A percentile compares a stretch with the other conserved stretches of the same genome.
These are phyloP conservation scores for Wallacemonas sp. DNA, from an alignment of 208 protist genomes.

Conservation along the genomic window DNA sequence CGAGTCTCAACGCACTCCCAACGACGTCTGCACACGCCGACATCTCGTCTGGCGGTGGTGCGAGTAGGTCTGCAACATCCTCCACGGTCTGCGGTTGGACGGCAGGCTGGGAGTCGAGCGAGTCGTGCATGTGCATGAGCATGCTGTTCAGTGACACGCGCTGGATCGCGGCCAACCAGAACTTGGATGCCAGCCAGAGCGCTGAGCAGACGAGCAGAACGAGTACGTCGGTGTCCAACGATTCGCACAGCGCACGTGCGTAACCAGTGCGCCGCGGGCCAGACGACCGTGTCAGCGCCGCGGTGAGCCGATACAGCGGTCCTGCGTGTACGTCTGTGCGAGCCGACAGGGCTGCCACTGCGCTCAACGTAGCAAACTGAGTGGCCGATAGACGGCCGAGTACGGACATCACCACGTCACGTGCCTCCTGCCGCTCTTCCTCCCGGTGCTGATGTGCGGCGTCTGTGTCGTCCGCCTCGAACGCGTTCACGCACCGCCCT, in stretches of 20 bases:
- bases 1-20: neutral
- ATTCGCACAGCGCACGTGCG: neutral
- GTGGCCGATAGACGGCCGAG: too few relatives aligned
- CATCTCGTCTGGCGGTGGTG: neutral
- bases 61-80: neutral
- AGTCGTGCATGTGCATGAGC: slow-evolving; percentile 15
- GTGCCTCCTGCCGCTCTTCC: too few relatives aligned
- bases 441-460: too few relatives aligned
- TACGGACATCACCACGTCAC: too few relatives aligned
- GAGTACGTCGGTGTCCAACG: neutral
- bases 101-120: neutral
- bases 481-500: too few relatives aligned
- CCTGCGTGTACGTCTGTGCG: too few relatives aligned
- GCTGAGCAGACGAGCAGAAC: slow-evolving; percentile 8
- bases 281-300: too few relatives aligned
- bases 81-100: neutral
- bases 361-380: too few relatives aligned
- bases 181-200: slow-evolving; percentile 17
- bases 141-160: slow-evolving; percentile 21
- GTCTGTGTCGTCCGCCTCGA: too few relatives aligned
- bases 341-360: too few relatives aligned
- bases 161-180: slow-evolving; percentile 32
- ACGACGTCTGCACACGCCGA: neutral
- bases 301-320: too few relatives aligned
- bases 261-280: too few relatives aligned